Evolutionary conservation across 1,139 yeast species (phyloP).

Genomic region (Blastobotrys arbuscula): DNA sequence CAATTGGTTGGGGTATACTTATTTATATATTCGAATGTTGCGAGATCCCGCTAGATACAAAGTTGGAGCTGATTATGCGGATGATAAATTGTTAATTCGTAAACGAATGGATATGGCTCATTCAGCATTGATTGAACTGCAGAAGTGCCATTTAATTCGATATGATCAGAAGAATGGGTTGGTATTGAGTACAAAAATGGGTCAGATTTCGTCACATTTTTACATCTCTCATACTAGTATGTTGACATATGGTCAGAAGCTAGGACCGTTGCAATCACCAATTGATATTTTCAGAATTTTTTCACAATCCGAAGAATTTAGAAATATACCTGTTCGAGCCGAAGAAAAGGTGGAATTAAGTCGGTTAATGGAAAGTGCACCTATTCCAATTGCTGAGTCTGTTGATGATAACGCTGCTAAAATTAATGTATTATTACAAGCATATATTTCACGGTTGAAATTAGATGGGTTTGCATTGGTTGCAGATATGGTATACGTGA

Average conservation of each 20-base stretch:
- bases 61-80: constrained; percentile 61
- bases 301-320: constrained; percentile 79
- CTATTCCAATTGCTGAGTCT: constrained; percentile 76
- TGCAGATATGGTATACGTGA: constrained; percentile 90
- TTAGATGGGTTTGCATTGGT: constrained; percentile 87
- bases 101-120: constrained; percentile 67
- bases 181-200: constrained; percentile 64
- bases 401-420: constrained; percentile 73
- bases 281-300: constrained; percentile 76
- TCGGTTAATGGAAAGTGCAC: constrained; percentile 67
- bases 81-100: constrained; percentile 44
- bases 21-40: constrained; percentile 75
- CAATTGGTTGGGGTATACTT: constrained; percentile 75
- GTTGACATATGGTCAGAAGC: constrained; percentile 49
- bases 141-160: constrained; percentile 49
- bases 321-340: constrained; percentile 72
- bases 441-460: constrained; percentile 68
- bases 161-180: constrained; percentile 50
- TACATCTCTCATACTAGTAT: constrained; percentile 76
- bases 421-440: constrained; percentile 72
- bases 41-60: constrained; percentile 67
- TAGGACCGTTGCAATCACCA: constrained; percentile 63
- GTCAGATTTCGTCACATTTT: constrained; percentile 80
- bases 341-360: constrained; percentile 80
- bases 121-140: constrained; percentile 62